These are phyloP conservation scores for Cerioporus squamosus DNA, from an alignment of 1,284 basidiomycete species.

Conservation along the genomic window DNA sequence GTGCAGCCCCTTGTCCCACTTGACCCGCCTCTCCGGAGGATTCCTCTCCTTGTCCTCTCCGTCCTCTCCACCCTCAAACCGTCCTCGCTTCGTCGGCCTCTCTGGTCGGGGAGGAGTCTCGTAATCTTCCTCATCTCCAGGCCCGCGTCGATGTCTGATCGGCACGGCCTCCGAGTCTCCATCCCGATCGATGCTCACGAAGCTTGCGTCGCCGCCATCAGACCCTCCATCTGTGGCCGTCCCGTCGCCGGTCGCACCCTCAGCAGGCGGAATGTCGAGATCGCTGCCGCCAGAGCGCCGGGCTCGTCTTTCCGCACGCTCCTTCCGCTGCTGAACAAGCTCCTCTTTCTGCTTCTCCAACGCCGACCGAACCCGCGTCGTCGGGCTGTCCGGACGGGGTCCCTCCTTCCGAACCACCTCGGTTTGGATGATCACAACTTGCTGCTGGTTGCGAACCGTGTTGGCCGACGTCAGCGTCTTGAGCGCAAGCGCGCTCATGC, in stretches of 20 bases:
- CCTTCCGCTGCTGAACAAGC: constrained; percentile 59
- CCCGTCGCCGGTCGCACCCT: constrained; percentile 5
- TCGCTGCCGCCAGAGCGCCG: constrained; percentile 48
- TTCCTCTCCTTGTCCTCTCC: constrained; percentile 71
- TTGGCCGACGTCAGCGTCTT: constrained; percentile 72
- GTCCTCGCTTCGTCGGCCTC: constrained; percentile 37
- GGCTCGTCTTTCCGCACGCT: constrained; percentile 69
- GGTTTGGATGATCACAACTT: constrained; percentile 59
- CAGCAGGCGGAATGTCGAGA: constrained; percentile 25
- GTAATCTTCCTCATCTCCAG: constrained; percentile 86
- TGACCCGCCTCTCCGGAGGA: constrained; percentile 65
- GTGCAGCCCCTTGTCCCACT: constrained; percentile 78
- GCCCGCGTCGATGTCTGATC: constrained; percentile 56
- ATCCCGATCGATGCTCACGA: constrained; percentile 35
- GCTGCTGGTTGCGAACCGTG: constrained; percentile 71
- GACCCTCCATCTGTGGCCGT: constrained; percentile 3
- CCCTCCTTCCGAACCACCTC: constrained; percentile 75
- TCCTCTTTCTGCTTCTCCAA: constrained; percentile 76
- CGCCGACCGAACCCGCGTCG: constrained; percentile 72
- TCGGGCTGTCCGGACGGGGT: constrained; percentile 77
- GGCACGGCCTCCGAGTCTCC: constrained; percentile 30
- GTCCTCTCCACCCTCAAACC: constrained; percentile 42
- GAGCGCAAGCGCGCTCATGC: constrained; percentile 68
- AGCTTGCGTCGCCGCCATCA: constrained; percentile 29
- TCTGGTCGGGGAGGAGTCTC: constrained; percentile 59